Base-by-base conservation (phyloP, 805 yeast species). In the Cyberlindnera nakhonratchasimensis region DNA sequence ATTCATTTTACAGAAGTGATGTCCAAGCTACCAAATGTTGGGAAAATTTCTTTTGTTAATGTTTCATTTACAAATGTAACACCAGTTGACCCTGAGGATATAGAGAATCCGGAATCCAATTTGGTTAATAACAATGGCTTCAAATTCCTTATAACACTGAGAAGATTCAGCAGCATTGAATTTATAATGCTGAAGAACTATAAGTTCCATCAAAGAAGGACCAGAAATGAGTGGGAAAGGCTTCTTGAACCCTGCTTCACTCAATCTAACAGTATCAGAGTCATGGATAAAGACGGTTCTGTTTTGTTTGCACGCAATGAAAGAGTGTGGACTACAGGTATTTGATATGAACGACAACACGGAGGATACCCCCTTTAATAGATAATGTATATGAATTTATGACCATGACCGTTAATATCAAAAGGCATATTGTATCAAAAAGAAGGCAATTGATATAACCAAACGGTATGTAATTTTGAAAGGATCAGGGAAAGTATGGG, bases 271-370 rank as follows among this genome's bases (percentile, higher is more conserved):
- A 62, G 66, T 3, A 53, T 65, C 9, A 60, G 63, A 37, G 70
- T 68, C 1, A 55, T 59, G 34, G 71, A 63, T 41, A 61, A 49
- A 33, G 67, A 63, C 52, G 70, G 65, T n/a, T 55, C 71, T 50
- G 66, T 74, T 46, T 67, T 69, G 38, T 71, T 71, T 45, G 58
- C 70, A 11, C 45, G 55, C 1, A 48, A 48, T 17, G 45, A 48
- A 35, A 42, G 46, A 23, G 22, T 7, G 8, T 46, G 26, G 25
- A 3, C 26, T 32, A 32, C 34, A 19, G 5, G n/a, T n/a, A n/a
- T n/a, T n/a, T n/a, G n/a, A n/a, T n/a, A n/a, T n/a, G n/a, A n/a
- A n/a, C n/a, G n/a, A n/a, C n/a, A n/a, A n/a, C n/a, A n/a, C n/a
- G n/a, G n/a, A n/a, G n/a, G n/a, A n/a, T n/a, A n/a, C n/a, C n/a